Conservation (phyloP, 78 protist genomes). For the Chrysochromulina parva region DNA sequence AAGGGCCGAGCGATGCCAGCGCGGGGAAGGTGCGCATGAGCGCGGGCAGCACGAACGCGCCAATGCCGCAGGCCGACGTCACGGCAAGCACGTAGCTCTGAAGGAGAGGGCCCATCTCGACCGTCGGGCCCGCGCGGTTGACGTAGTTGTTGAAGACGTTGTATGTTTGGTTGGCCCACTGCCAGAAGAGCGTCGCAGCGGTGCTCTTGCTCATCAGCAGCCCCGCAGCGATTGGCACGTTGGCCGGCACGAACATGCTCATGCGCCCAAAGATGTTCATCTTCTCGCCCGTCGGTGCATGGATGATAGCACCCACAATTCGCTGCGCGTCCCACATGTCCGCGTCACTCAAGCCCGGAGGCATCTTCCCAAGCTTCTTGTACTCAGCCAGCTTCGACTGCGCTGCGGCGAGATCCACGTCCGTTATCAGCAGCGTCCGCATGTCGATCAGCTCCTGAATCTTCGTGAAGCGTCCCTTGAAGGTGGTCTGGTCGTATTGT, state of each 20-base stretch:
- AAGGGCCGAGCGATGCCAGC: background rate
- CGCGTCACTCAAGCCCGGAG: background rate
- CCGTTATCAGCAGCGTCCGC: constrained; percentile 10
- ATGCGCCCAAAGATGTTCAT: constrained; percentile 64
- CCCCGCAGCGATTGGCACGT: constrained; percentile 54
- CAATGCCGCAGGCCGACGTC: background rate
- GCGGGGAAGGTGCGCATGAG: background rate
- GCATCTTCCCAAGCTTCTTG: constrained; percentile 37
- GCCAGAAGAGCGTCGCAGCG: background rate
- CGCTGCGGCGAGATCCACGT: constrained; percentile 37
- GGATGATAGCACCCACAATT: constrained; percentile 62
- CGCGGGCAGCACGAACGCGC: background rate
- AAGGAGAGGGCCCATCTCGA: background rate
- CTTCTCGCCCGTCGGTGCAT: constrained; percentile 76
- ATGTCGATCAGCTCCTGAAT: constrained; percentile 67
- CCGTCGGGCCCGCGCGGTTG: constrained; percentile 25
- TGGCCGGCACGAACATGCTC: constrained; percentile 45
- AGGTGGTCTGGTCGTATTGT: constrained; percentile 55
- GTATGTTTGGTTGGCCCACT: background rate
- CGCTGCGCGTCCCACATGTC: constrained; percentile 74
- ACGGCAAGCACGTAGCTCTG: background rate
- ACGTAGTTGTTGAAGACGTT: constrained; percentile 54
- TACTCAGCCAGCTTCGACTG: constrained; percentile 42
- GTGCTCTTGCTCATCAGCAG: background rate
- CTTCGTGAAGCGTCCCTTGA: constrained; percentile 63